phyloP scores from a whole-genome alignment of 305 asterid species.

The Salvia sclarea region DNA sequence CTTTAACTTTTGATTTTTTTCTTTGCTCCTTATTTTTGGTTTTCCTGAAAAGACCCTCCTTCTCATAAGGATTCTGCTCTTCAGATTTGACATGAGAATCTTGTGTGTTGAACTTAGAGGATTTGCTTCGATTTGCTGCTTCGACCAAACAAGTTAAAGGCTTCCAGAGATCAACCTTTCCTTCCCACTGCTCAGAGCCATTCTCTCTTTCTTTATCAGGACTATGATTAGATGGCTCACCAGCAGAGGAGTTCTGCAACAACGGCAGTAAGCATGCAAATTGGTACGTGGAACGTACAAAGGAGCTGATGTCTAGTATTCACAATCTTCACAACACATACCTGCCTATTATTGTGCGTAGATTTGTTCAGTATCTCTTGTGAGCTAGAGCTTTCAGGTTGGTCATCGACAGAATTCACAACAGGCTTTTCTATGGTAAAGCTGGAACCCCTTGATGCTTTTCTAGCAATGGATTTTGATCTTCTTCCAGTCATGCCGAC shows the following conservation, averaged over 20 bases:
- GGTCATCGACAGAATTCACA: slow-evolving; percentile 55
- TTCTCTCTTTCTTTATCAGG: slow-evolving; percentile 52
- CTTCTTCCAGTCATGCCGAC: slow-evolving; percentile 60
- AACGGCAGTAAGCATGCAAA: slow-evolving; percentile 29
- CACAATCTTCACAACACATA: slow-evolving; percentile 36
- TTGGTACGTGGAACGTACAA: not conserved
- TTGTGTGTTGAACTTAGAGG: slow-evolving; percentile 54
- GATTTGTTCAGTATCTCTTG: slow-evolving; percentile 64
- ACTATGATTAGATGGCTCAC: slow-evolving; percentile 55
- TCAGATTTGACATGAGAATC: slow-evolving; percentile 54
- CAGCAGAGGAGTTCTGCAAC: slow-evolving; percentile 59
- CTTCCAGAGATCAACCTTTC: slow-evolving; percentile 81
- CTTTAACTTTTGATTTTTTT: slow-evolving; percentile 47
- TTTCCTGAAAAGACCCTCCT: slow-evolving; percentile 40
- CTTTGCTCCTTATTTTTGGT: slow-evolving; percentile 43
- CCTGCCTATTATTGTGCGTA: slow-evolving; percentile 67
- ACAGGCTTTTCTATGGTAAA: slow-evolving; percentile 70
- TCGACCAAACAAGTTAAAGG: slow-evolving; percentile 92
- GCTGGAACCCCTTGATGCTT: slow-evolving; percentile 64
- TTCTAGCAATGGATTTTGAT: slow-evolving; percentile 69
- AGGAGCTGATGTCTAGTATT: slow-evolving; percentile 1
- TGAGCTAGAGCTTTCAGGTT: slow-evolving; percentile 73
- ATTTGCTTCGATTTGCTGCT: slow-evolving; percentile 86
- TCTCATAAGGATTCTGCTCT: slow-evolving; percentile 36
- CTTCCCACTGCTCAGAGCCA: slow-evolving; percentile 57